phyloP scores from a whole-genome alignment of 306 rosid genomes.

The Macrotyloma uniflorum region DNA sequence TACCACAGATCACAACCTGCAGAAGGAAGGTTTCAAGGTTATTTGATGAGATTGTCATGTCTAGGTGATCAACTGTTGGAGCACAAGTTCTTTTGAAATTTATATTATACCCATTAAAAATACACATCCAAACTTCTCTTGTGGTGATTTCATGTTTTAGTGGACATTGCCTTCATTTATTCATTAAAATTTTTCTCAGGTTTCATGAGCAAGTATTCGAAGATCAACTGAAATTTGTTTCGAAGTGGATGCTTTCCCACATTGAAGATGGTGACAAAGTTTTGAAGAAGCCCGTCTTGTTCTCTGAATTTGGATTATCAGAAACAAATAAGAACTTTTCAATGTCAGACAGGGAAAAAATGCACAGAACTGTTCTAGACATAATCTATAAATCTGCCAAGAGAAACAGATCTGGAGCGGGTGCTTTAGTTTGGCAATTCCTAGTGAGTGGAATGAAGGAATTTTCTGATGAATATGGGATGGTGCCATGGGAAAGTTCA shows the following conservation, averaged over 20 bases:
- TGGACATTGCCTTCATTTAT: neutral
- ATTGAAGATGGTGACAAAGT: slow-evolving; percentile 88
- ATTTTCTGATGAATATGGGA: slow-evolving; percentile 78
- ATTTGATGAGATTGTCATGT: neutral
- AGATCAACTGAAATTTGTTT: slow-evolving; percentile 69
- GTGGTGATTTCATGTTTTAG: neutral
- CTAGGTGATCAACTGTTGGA: slow-evolving; percentile 1
- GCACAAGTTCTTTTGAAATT: no score
- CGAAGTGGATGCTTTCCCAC: slow-evolving; percentile 96
- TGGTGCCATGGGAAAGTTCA: slow-evolving; percentile 67
- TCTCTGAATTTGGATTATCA: slow-evolving; percentile 88
- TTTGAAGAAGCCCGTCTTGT: slow-evolving; percentile 81
- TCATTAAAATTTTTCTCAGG: slow-evolving; percentile 47
- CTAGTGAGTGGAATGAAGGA: slow-evolving; percentile 77
- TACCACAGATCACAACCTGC: neutral
- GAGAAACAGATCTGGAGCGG: slow-evolving; percentile 77
- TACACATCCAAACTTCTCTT: neutral
- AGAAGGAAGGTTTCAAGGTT: slow-evolving; percentile 14
- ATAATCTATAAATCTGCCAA: slow-evolving; percentile 78
- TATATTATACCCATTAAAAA: slow-evolving; percentile 8
- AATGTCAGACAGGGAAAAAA: slow-evolving; percentile 59
- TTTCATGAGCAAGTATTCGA: slow-evolving; percentile 67
- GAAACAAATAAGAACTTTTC: slow-evolving; percentile 59
- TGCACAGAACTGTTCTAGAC: slow-evolving; percentile 55
- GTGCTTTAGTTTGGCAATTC: slow-evolving; percentile 89